Evolutionary conservation across 1,139 yeast genomes (phyloP).

Genomic region (Pneumocystis murina): DNA sequence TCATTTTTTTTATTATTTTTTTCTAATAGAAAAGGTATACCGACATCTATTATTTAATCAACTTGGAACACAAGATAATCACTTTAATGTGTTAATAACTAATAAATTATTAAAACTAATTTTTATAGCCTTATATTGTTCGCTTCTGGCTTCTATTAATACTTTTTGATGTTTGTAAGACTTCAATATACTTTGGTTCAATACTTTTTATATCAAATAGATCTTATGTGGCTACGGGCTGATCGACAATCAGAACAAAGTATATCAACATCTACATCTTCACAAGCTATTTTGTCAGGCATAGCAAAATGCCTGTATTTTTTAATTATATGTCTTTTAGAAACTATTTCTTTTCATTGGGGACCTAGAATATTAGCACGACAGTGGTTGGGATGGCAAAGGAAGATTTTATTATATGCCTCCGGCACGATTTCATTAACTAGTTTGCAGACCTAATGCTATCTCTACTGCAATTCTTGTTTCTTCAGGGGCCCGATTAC

Average conservation of each 20-base stretch:
- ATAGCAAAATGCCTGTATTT: slow-evolving; percentile 56
- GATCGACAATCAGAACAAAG: slow-evolving; percentile 35
- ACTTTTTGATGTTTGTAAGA: slow-evolving; percentile 14
- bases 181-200: slow-evolving; percentile 29
- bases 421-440: neutral
- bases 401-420: neutral
- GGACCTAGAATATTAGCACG: slow-evolving; percentile 33
- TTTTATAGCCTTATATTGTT: slow-evolving; percentile 7
- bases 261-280: slow-evolving; percentile 1
- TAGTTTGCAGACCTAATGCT: slow-evolving; percentile 17
- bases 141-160: neutral
- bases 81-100: slow-evolving; percentile 4
- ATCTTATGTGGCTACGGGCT: slow-evolving; percentile 79
- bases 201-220: slow-evolving; percentile 49
- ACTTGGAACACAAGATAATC: slow-evolving; percentile 24
- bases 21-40: slow-evolving; percentile 31
- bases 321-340: slow-evolving; percentile 44
- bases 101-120: slow-evolving; percentile 16
- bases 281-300: slow-evolving; percentile 30
- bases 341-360: slow-evolving; percentile 41
- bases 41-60: slow-evolving; percentile 74
- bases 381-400: slow-evolving; percentile 23
- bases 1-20: neutral
- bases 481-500: slow-evolving; percentile 62
- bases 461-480: slow-evolving; percentile 56